These are phyloP conservation scores for Aegle marmelos DNA, from an alignment of 345 rosid species.

Conservation along the genomic window DNA sequence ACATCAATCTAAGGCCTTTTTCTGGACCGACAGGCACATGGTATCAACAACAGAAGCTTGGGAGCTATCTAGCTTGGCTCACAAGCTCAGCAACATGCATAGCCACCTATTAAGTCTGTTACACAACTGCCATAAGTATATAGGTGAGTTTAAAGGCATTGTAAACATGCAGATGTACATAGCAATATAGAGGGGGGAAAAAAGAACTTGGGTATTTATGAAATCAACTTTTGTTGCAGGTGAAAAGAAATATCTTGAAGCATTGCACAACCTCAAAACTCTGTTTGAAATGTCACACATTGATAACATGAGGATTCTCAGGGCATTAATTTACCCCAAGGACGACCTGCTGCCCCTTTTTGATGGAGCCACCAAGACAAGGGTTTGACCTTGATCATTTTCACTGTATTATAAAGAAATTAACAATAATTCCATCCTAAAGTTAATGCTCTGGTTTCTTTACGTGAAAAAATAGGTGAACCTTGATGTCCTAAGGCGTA, in stretches of 20 bases:
- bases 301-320: constrained; percentile 49
- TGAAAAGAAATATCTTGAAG: constrained; percentile 31
- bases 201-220: background rate
- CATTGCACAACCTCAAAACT: constrained; percentile 29
- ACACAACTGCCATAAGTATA: constrained; percentile 27
- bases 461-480: constrained; percentile 40
- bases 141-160: constrained; percentile 32
- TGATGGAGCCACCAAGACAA: constrained; percentile 35
- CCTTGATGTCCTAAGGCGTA: constrained; percentile 64
- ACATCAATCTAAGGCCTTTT: background rate
- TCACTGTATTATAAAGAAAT: too few species aligned
- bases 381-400: constrained; percentile 23
- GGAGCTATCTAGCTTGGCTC: constrained; percentile 64
- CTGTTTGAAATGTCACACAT: constrained; percentile 32
- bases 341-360: constrained; percentile 46
- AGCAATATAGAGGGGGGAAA: too few species aligned
- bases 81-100: constrained; percentile 50
- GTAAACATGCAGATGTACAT: background rate
- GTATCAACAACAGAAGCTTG: constrained; percentile 59
- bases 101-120: constrained; percentile 36
- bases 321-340: constrained; percentile 37
- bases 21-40: constrained; percentile 36
- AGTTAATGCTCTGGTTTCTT: background rate
- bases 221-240: constrained; percentile 25
- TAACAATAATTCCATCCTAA: too few species aligned